phyloP scores from a whole-genome alignment of 306 rosid species.

The Astragalus membranaceus region DNA sequence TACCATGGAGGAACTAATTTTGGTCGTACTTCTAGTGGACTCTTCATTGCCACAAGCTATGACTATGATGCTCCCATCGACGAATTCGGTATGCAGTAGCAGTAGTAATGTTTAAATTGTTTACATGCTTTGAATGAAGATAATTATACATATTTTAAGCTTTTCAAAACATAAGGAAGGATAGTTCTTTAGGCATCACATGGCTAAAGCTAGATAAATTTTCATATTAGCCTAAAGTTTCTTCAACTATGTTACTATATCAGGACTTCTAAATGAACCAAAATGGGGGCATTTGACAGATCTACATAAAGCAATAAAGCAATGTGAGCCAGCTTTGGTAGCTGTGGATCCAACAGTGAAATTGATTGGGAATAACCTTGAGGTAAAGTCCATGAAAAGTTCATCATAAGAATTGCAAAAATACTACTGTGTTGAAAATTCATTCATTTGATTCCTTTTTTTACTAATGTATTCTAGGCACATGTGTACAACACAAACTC shows the following conservation, averaged over 20 bases:
- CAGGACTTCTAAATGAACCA: slow-evolving; percentile 51
- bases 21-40: slow-evolving; percentile 83
- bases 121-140: neutral
- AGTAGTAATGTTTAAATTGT: neutral
- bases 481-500: slow-evolving; percentile 52
- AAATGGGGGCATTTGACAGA: slow-evolving; percentile 72
- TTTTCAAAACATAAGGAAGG: neutral
- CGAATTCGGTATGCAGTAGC: slow-evolving; percentile 58
- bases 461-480: slow-evolving; percentile 41
- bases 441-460: neutral
- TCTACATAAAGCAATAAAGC: slow-evolving; percentile 61
- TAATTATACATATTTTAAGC: neutral
- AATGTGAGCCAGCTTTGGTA: slow-evolving; percentile 60
- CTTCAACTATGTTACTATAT: slow-evolving; percentile 10
- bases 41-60: slow-evolving; percentile 87
- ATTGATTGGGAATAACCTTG: slow-evolving; percentile 51
- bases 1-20: slow-evolving; percentile 99
- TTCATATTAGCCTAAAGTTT: slow-evolving; percentile 15
- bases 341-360: slow-evolving; percentile 52
- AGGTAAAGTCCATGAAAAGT: slow-evolving; percentile 40
- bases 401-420: neutral
- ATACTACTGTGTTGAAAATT: neutral
- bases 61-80: slow-evolving; percentile 96
- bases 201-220: too few relatives aligned
- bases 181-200: too few relatives aligned